Base-by-base conservation (phyloP, 2,329 filamentous ascomycete genomes). In the Fusarium circinatum region DNA sequence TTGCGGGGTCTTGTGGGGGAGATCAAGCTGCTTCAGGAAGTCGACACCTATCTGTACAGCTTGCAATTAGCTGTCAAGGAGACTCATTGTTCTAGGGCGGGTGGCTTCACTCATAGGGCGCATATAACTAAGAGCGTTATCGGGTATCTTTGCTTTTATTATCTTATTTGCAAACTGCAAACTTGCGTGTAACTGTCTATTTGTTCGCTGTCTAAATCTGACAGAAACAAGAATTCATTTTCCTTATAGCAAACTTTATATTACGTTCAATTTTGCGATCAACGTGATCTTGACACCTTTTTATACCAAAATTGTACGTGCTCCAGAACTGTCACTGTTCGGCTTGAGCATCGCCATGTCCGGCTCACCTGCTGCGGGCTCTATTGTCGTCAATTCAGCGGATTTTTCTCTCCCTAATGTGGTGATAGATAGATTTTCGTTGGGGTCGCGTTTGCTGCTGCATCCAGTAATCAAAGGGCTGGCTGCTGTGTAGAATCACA, bases 111-210 rank as follows among this genome's bases (percentile, higher is more conserved):
- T 49, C 30, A 65, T 64, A 72, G 62, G 68, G 69, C 61, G 67
- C 39, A 44, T 24, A 39, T 44, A 61, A 56, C 51, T 51, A 44
- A 42, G 26, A 28, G 36, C 56, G 49, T 44, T 51, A 54, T 44
- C 44, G 75, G 76, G 73, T 78, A 78, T 78, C 76, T 74, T 72
- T 47, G 66, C 69, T 77, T 70, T 68, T 71, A 65, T 65, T 65
- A 47, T 56, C 42, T 62, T 55, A 55, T 68, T 65, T 74, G 42
- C 61, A 69, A 71, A 70, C 63, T 72, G 62, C 61, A 48, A 68
- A 71, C 65, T 78, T 75, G 70, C 69, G 62, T 76, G 54, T 48
- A 66, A 60, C 44, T 64, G 47, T 74, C 71, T 77, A 75, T 63
- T 57, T 67, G 47, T 63, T 57, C 56, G 48, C 70, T 61, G 72